phyloP scores from a whole-genome alignment of 139 green algal genomes.

The Parachlorella kessleri region DNA sequence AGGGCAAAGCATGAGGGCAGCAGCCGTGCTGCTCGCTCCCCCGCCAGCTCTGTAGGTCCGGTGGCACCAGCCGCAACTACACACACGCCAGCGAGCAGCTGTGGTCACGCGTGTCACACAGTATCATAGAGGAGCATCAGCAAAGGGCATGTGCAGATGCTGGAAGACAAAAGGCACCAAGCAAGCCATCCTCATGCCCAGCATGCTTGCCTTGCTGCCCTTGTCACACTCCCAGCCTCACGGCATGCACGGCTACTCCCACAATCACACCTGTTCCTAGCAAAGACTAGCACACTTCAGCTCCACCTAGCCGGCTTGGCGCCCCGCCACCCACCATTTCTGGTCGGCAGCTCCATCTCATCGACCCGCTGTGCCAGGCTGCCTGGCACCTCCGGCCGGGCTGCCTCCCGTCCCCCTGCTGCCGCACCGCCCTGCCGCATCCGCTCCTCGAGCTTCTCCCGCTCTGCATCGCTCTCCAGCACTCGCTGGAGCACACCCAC shows the following conservation, averaged over 20 bases:
- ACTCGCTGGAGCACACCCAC: conserved; percentile 5
- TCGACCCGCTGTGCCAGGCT: conserved; percentile 1
- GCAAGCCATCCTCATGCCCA: too few species aligned
- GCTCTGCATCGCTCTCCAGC: conserved; percentile 17
- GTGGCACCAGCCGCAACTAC: not conserved
- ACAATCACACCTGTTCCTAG: too few species aligned
- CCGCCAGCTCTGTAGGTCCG: conserved; percentile 32
- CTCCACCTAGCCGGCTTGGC: too few species aligned
- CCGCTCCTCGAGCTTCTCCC: conserved; percentile 18
- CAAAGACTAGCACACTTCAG: too few species aligned
- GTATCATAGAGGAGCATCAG: too few species aligned
- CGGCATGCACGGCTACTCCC: too few species aligned
- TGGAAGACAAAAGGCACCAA: too few species aligned
- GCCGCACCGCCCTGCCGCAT: not conserved
- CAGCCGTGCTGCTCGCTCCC: conserved; percentile 37
- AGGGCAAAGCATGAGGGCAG: conserved; percentile 56
- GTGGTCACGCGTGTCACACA: too few species aligned
- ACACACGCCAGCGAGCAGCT: not conserved
- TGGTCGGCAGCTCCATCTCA: not conserved
- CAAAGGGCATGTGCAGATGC: too few species aligned
- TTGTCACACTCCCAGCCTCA: too few species aligned
- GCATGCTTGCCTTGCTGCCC: too few species aligned
- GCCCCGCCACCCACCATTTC: too few species aligned
- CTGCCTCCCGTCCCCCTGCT: conserved; percentile 1
- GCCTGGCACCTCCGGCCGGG: not conserved